A percentile compares a stretch with the other conserved stretches of the same genome.
Conservation (phyloP, 208 protist species). For the Leishmania tarentolae region DNA sequence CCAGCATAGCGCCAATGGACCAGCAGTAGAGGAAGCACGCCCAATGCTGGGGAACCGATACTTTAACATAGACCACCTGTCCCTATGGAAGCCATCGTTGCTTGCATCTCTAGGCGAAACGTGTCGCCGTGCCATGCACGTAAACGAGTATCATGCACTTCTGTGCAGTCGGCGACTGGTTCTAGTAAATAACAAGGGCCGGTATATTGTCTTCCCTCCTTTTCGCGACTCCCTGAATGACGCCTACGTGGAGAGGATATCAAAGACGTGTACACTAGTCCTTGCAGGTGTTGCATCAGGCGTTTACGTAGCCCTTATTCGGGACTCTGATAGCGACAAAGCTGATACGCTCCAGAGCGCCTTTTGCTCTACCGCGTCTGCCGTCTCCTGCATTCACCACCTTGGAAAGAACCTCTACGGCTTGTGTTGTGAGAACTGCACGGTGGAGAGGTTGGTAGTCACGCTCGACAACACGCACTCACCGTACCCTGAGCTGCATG, state of each 20-base stretch:
- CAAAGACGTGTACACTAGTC: conserved; percentile 39
- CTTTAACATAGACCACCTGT: conserved; percentile 30
- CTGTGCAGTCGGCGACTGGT: conserved; percentile 51
- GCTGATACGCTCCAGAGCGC: conserved; percentile 22
- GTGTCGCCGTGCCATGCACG: conserved; percentile 17
- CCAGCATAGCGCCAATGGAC: neutral
- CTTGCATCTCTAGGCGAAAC: conserved; percentile 26
- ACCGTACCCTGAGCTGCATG: conserved; percentile 12
- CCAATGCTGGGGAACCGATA: conserved; percentile 26
- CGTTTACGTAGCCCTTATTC: conserved; percentile 49
- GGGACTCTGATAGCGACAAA: conserved; percentile 20
- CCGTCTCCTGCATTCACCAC: conserved; percentile 43
- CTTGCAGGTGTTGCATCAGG: conserved; percentile 56
- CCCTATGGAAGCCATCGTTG: conserved; percentile 33
- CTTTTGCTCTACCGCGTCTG: conserved; percentile 34
- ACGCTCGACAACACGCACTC: conserved; percentile 12
- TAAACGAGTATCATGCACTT: conserved; percentile 48
- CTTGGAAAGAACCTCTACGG: conserved; percentile 54
- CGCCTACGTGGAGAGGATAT: conserved; percentile 48
- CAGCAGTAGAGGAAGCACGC: conserved; percentile 14
- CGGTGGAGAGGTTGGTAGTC: conserved; percentile 46
- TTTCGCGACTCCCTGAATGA: conserved; percentile 54
- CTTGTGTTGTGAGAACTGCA: conserved; percentile 66
- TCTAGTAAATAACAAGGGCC: conserved; percentile 39
- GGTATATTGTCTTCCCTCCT: conserved; percentile 62